Conservation (phyloP, 768 basidiomycete species). For the Kwoniella bestiolae region DNA sequence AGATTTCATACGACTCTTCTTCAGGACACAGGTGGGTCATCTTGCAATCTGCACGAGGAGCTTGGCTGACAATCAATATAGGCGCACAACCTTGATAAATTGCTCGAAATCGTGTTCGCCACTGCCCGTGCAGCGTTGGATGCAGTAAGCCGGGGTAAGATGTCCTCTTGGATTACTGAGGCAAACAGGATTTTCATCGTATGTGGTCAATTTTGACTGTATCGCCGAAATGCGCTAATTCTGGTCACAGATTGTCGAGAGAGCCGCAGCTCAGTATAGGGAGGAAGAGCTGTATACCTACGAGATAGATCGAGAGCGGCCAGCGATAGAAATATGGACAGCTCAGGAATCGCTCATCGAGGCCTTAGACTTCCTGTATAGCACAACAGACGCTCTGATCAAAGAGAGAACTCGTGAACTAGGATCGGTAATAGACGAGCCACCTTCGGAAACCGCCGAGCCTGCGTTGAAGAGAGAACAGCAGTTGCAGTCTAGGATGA, state of each 20-base stretch:
- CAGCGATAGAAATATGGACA: slow-evolving; percentile 73
- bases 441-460: slow-evolving; percentile 15
- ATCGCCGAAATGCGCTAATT: not conserved
- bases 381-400: slow-evolving; percentile 58
- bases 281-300: slow-evolving; percentile 74
- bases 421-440: slow-evolving; percentile 52
- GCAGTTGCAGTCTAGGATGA: slow-evolving; percentile 50
- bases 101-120: slow-evolving; percentile 63
- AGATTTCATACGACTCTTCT: slow-evolving; percentile 82
- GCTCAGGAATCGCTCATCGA: slow-evolving; percentile 72
- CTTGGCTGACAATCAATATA: slow-evolving; percentile 30
- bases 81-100: slow-evolving; percentile 68
- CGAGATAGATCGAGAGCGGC: slow-evolving; percentile 72
- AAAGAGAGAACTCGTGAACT: slow-evolving; percentile 53
- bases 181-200: slow-evolving; percentile 74
- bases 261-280: slow-evolving; percentile 75
- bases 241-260: slow-evolving; percentile 66
- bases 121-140: slow-evolving; percentile 37
- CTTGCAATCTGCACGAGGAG: not conserved
- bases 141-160: slow-evolving; percentile 61
- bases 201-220: slow-evolving; percentile 43
- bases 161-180: slow-evolving; percentile 65
- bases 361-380: slow-evolving; percentile 72
- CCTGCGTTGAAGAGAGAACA: slow-evolving; percentile 31
- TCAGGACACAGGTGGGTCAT: slow-evolving; percentile 64